Conservation (phyloP, 768 basidiomycete genomes). For the Pilatotrama ljubarskyi region DNA sequence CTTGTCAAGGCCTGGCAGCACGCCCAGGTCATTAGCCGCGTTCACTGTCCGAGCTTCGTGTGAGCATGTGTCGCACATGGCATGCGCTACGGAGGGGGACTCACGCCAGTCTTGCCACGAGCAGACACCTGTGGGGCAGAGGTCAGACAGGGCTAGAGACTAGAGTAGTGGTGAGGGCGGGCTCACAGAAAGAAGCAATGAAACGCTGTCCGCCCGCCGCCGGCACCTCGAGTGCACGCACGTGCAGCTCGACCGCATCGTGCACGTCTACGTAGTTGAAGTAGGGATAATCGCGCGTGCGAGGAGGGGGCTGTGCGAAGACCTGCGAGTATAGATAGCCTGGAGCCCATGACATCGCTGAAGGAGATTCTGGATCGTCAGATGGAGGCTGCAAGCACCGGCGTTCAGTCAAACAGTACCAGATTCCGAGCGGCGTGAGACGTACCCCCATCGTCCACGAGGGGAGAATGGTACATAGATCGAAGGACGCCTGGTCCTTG, state of each 20-base stretch:
- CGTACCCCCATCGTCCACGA: constrained; percentile 36
- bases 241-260: constrained; percentile 33
- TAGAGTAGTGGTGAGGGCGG: too few relatives aligned
- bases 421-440: too few relatives aligned
- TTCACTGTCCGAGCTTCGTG: constrained; percentile 8
- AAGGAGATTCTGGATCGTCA: not conserved
- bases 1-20: not conserved
- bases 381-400: not conserved
- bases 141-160: not conserved
- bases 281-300: not conserved
- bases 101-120: constrained; percentile 24
- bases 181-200: constrained; percentile 34
- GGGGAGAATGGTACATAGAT: constrained; percentile 47
- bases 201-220: constrained; percentile 42
- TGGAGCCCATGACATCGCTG: not conserved
- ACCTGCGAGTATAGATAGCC: not conserved
- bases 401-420: too few relatives aligned
- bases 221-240: constrained; percentile 29
- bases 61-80: not conserved
- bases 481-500: constrained; percentile 35
- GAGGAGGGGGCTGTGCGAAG: not conserved
- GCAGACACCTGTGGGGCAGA: not conserved
- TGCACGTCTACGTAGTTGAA: constrained; percentile 36
- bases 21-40: not conserved
- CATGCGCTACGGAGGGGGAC: not conserved